Base-by-base conservation (phyloP, 371 early-diverging fungal species). In the Cladochytrium tenue region DNA sequence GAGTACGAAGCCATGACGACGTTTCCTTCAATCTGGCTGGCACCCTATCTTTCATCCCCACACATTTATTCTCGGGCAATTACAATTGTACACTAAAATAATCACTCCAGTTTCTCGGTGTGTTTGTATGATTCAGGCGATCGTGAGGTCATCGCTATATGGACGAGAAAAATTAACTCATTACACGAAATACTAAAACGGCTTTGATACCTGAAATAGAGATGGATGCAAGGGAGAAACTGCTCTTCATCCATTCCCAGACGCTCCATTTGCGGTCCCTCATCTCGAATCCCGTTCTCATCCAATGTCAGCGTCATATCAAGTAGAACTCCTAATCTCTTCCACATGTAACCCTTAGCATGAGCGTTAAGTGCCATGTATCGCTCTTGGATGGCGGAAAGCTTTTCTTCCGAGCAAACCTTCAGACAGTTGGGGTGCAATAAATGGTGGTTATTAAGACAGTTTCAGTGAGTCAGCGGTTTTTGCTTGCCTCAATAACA, bases 321-420 rank as follows among this genome's bases (percentile, higher is more conserved):
- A 26, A 85, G 68, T 25, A 85, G 63, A 4, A 58, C 55, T 1
- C 81, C 82, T 20, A 82, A 71, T 25, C 80, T 66, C 64, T 85
- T 85, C 85, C 85, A 85, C 76, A 81, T 79, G 74, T 85, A 85
- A 2, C 82, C 85, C 63, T 81, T 83, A 13, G 85, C 84, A 58
- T 85, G 85, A 0, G 73, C 60, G 60, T 85, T 85, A 53, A 69
- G 66, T 1, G 60, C 51, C 56, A 77, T 53, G 64, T 81, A 85
- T 2, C 83, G 66, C 23, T 83, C 81, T 55, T 83, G 81, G 31
- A 85, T 81, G 1, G 83, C 84, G 1, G 73, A 60, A 20, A 85
- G 67, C 55, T 64, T 72, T 58, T 85, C 85, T 56, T 85, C 85
- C 3, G 73, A 58, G 56, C 82, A 84, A 3, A 83, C 80, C 83